Evolutionary conservation across 108 stramenopile species (phyloP), one percentile per base, ranked within the genome.

Genomic region (Pseudonitzschia multiseries): DNA sequence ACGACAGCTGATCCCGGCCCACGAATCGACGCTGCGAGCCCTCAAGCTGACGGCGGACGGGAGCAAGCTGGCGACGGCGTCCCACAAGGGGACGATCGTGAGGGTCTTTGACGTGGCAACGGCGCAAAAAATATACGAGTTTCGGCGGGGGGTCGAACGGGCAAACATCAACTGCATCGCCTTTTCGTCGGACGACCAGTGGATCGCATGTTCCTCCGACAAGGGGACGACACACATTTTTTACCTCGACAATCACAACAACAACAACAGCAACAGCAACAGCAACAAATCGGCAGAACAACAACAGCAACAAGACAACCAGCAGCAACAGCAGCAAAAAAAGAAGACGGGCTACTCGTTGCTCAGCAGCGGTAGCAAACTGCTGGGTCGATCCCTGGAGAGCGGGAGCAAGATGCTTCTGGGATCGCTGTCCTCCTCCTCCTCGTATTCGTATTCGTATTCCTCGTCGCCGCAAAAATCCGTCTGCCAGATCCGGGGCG

Each of bases 201-300:
- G 89, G 85, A 66, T 99, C n/a, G 95, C 94, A 0, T 96, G 96
- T 79, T 86, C 93, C 32, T 87, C 85, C 72, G 97, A 98, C 81
- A 96, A 97, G 78, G 97, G 98, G 27, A 99, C 99, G 13, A 89
- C 94, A 0, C 99, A 99, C 78, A 83, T 99, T 24, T 99, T 97
- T 73, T 70, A 72, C 63, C 72, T 93, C 12, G 74, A 84, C 79
- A 76, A 52, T n/a, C n/a, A 52, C 70, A 21, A 63, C 79, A 66
- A 72, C 60, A 29, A 15, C 60, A 60, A 61, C 46, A 18, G n/a
- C 76, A 52, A 52, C 70, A 21, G 61, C 79, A 66, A 72, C 60
- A 29, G 20, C 60, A 60, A 61, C 46, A 18, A 48, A 48, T 48
- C 46, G 6, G 54, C 18, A 27, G 73, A 36, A 56, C 10, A 9